phyloP scores from a whole-genome alignment of 2,329 filamentous ascomycete species.

The Penicillium griseofulvum region DNA sequence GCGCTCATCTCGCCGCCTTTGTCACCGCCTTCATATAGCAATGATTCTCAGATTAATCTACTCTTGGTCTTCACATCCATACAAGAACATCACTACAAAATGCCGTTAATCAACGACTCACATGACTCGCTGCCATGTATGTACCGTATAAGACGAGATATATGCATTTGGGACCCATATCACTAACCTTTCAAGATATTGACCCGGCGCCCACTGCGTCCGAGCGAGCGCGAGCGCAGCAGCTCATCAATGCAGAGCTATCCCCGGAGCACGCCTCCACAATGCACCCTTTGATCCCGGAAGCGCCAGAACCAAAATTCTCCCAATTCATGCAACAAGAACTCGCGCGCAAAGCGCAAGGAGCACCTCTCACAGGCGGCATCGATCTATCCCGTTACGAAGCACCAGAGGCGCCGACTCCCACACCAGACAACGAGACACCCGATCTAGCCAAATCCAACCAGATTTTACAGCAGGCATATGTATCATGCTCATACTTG shows the following conservation, averaged over 20 bases:
- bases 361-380: constrained; percentile 57
- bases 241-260: constrained; percentile 68
- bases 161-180: constrained; percentile 15
- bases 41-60: constrained; percentile 6
- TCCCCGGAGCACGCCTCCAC: constrained; percentile 47
- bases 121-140: constrained; percentile 81
- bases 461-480: constrained; percentile 53
- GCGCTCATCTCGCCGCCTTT: neutral
- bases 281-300: constrained; percentile 60
- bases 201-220: constrained; percentile 65
- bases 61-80: neutral
- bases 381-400: constrained; percentile 84
- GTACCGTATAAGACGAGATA: constrained; percentile 25
- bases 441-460: constrained; percentile 49
- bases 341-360: constrained; percentile 63
- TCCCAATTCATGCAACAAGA: constrained; percentile 67
- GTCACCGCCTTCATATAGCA: neutral
- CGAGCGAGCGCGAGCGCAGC: constrained; percentile 64
- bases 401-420: constrained; percentile 60
- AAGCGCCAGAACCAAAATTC: constrained; percentile 55
- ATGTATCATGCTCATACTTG: constrained; percentile 59
- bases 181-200: constrained; percentile 61
- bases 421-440: constrained; percentile 32
- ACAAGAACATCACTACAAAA: constrained; percentile 34
- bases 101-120: constrained; percentile 67